Evolutionary conservation across 1,139 yeast genomes (phyloP), one percentile per base, ranked within the genome.

Genomic region (Saccharomycopsis hybrid): DNA sequence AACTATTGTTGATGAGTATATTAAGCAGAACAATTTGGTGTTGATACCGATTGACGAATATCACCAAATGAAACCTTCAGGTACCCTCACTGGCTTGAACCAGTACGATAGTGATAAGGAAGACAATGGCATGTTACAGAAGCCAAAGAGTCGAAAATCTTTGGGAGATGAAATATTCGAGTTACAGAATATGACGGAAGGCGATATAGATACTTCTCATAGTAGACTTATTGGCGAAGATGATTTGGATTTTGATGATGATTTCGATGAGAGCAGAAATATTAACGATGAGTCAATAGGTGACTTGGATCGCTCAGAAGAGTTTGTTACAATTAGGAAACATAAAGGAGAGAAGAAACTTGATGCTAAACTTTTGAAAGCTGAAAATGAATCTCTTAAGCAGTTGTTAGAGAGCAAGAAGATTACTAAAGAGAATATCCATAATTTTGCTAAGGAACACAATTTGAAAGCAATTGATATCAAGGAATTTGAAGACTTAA

Each of bases 381-480:
- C 51, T 11, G 51, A 44, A 38, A 44, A 38, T 27, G 49, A 44
- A 31, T n/a, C 11, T 4, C 40, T 48, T 43, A 44, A 30, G 9
- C 28, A 31, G 7, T n/a, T 11, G 13, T 31, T 44, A 4, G 36
- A 38, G n/a, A 13, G 31, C 4, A 13, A 18, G 11, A 36, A 30
- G 11, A 38, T 41, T 28, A 36, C n/a, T 25, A 38, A 37, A 33
- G 43, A 35, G 2, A 30, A 41, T 8, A 58, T 70, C n/a, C 70
- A 69, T 52, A 59, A 63, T 13, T 72, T 68, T 54, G 73, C 73
- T 1, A 57, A 62, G 35, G 66, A 65, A 5, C 64, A 71, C 46
- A 65, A 68, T 49, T 59, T 73, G 51, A 66, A 68, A 24, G 55
- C 71, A 37, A 58, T 76, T 32, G 66, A 75, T 2, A n/a, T 29